Evolutionary conservation across 2,329 filamentous ascomycete genomes (phyloP), one percentile per base, ranked within the genome.

Genomic region (Scortechinia acanthostroma): DNA sequence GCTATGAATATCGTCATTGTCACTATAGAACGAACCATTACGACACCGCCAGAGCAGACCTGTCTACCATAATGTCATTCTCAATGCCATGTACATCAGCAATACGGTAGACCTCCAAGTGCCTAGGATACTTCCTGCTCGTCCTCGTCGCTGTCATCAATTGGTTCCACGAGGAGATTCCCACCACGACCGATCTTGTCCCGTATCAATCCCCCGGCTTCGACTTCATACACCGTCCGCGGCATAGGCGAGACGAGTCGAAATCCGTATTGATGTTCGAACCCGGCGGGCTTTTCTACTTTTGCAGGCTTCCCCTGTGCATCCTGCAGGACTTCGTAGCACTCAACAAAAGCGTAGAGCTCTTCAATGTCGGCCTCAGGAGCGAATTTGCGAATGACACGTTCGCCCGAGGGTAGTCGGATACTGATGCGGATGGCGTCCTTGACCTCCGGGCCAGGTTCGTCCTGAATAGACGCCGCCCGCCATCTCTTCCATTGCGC

Each of bases 301-400:
- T 17, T 45, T 10, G 28, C 42, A 13, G 46, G 44, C n/a, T 43
- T 48, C 35, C 17, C 13, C 28, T 55, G 57, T 14, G 49, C 53
- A 10, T 60, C 58, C 21, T 71, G 61, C 16, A 80, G 50, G 3
- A 74, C 45, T 44, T 81, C 74, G 52, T 79, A 73, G 58, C 81
- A 86, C 52, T 86, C 82, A 3, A 86, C 80, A 57, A 81, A 83
- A 0, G 81, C 82, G 57, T 85, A 86, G 3, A 86, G 60, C 51
- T 85, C 80, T 56, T 86, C 81, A 20, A 86, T 64, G 22, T 65
- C 60, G 0, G 75, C 68, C 14, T 74, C 65, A 0, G 70, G 60
- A 1, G 61, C 56, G 55, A 86, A 86, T 42, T 68, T 73, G 37
- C 80, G 70, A 37, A 84, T 69, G 1, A 84, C 69, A 13, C 80